Base-by-base conservation (phyloP, 176 grass and related monocot genomes). In the Avena eriantha region DNA sequence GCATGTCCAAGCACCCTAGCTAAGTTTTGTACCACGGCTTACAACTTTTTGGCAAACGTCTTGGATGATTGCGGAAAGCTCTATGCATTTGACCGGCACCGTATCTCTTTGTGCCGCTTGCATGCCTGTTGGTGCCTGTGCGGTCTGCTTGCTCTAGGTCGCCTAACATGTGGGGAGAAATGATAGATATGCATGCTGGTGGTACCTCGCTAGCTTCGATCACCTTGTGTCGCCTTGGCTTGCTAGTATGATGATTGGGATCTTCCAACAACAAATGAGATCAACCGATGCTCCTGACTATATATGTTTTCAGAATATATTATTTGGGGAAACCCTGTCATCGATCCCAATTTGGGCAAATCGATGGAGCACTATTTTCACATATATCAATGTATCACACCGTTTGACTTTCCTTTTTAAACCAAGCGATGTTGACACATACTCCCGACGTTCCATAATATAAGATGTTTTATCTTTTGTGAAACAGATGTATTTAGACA, bases 131-230 rank as follows among this genome's bases (percentile, higher is more conserved):
- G 55, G 34, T 39, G 78, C 88, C 82, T 90, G 72, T 82, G 82
- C 70, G 34, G 11, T 76, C 57, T 17, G 6, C n/a, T 4, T 15
- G n/a, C 79, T 73, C 77, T 71, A 35, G 78, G 51, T 81, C 29
- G 71, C 88, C 71, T 35, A 86, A 54, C 88, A 90, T 82, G 84
- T 64, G 73, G 63, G 84, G 12, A 7, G 8, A 71, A 74, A 89
- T 74, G 66, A 64, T 82, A 39, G 36, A 10, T n/a, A 16, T 5
- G 34, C 31, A 10, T 68, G 23, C 23, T 73, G 17, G 3, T 29
- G 16, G 10, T 43, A 36, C 50, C 5, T 54, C 7, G 35, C 53
- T 39, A 4, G 35, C 36, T 39, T 48, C 58, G 29, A 63, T 63
- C 58, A 60, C 58, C 5, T 68, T 9, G 18, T 33, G 13, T 31